Conservation (phyloP, 352 stramenopile genomes). For the Phytophthora ohioensis region DNA sequence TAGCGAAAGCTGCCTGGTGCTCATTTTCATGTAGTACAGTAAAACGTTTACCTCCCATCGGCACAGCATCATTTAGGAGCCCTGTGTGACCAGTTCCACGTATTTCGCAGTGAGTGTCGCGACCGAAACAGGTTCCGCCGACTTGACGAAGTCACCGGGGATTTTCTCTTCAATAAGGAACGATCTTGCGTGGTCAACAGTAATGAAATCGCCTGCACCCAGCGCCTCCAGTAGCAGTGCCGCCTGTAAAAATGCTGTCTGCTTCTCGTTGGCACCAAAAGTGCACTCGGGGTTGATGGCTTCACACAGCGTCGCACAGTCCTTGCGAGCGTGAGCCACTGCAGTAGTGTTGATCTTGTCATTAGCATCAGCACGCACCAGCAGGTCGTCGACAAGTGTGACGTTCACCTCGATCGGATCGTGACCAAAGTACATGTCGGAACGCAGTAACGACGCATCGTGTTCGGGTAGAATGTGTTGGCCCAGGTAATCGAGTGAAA, state of each 20-base stretch:
- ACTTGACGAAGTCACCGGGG: conserved; percentile 31
- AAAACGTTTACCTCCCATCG: too few relatives aligned
- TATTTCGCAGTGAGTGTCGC: conserved; percentile 20
- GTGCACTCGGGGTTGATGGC: conserved; percentile 37
- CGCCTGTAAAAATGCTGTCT: conserved; percentile 40
- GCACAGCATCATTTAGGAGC: background rate
- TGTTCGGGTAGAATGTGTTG: conserved; percentile 47
- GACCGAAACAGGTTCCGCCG: conserved; percentile 20
- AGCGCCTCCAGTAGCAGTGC: conserved; percentile 41
- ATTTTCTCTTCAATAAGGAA: conserved; percentile 53
- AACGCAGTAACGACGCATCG: conserved; percentile 45
- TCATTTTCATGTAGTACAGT: too few relatives aligned
- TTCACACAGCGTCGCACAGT: conserved; percentile 29
- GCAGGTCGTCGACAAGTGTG: conserved; percentile 31
- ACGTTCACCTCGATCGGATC: conserved; percentile 36
- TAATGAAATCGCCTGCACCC: conserved; percentile 28
- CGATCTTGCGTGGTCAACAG: conserved; percentile 28
- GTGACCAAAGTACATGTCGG: conserved; percentile 37
- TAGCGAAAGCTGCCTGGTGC: too few relatives aligned
- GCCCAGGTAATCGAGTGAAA: conserved; percentile 47
- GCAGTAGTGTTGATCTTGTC: conserved; percentile 33
- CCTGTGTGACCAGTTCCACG: conserved; percentile 17
- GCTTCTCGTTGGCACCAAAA: conserved; percentile 31
- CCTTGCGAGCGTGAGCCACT: conserved; percentile 30
- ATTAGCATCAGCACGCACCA: conserved; percentile 29